Evolutionary conservation across 2,329 filamentous ascomycete species (phyloP), one percentile per base, ranked within the genome.

Genomic region (Ramularia endophylla): DNA sequence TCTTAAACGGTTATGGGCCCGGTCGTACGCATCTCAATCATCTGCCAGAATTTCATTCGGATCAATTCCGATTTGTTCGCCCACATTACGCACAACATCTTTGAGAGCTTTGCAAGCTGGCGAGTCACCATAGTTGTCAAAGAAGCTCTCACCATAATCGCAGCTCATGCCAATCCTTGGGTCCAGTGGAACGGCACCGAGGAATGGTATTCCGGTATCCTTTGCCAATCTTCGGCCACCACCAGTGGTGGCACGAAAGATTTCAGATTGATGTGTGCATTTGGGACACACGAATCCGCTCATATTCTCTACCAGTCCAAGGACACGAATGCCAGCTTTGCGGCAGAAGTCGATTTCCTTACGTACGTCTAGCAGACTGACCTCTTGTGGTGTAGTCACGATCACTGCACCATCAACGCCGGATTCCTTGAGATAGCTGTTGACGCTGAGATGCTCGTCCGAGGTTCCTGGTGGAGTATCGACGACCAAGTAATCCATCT

Each of bases 301-400:
- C 92, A 98, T 98, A 61, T 98, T 98, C 71, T 98, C 92, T 12
- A 95, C 92, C 29, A 98, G 72, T 0, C 92, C 92, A 3, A 98
- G 65, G 5, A 98, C 79, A 35, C 74, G 77, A 53, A 98, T 97
- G 3, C 86, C 87, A 0, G 92, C 92, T 67, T 98, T 98, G 44
- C 81, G 75, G 66, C 94, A 98, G 60, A 98, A 98, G 60, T 98
- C 90, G 44, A 98, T 90, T 66, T 98, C 92, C 67, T 95, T 97
- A 53, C 92, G 74, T 9, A 98, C 92, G 61, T 98, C 92, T 32
- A 98, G 73, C 40, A 98, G 71, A 2, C 84, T 79, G 13, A 97
- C 87, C 66, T 98, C 94, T 63, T 98, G 92, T 2, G 92, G 92
- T 5, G 92, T 98, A 0, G 89, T 94, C 20, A 98, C 83, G 41